Evolutionary conservation across 2,329 filamentous ascomycete species (phyloP), one percentile per base, ranked within the genome.

Genomic region (Fusarium sp.): DNA sequence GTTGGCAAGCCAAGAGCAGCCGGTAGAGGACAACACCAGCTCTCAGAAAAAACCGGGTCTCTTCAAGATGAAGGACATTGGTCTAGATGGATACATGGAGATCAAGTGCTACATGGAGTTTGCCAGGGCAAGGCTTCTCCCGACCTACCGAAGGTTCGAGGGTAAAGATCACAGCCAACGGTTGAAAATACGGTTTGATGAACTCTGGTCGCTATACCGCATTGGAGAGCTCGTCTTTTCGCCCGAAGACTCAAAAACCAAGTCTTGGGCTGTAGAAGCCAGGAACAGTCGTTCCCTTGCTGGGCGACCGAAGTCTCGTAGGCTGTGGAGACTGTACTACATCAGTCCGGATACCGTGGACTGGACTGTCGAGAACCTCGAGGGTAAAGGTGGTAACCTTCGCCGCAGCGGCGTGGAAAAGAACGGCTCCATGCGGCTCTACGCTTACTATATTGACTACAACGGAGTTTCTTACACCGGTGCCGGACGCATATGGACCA

Each of bases 51-150:
- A 27, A 27, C 5, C 24, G 6, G 6, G 24, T 27, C 24, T 27
- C 24, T 27, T 27, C 24, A 27, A 27, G 24, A 27, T 27, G 2
- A 27, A 27, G 24, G 24, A 5, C 24, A 27, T 27, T 27, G 24
- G 2, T 27, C 24, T 1, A 27, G 24, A 1, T 27, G 60, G 16
- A 1, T 52, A n/a, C 11, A 31, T 54, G 13, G 31, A 24, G 14
- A 35, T 64, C 60, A 54, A 64, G 31, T 29, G 43, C 13, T 64
- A 64, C n/a, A 64, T 64, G 60, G 45, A 54, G 14, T 18, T 64
- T 6, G 11, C 43, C 4, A 22, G 20, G 29, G 11, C 31, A 50
- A 14, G 60, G 16, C 29, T 64, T 16, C 18, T 64, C 11, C 13
- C 29, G 6, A 5, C 13, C 11, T 41, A 64, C 8, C 60, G 24